Conservation (phyloP, 192 early-diverging fungal species). For the Coemansia sp. region DNA sequence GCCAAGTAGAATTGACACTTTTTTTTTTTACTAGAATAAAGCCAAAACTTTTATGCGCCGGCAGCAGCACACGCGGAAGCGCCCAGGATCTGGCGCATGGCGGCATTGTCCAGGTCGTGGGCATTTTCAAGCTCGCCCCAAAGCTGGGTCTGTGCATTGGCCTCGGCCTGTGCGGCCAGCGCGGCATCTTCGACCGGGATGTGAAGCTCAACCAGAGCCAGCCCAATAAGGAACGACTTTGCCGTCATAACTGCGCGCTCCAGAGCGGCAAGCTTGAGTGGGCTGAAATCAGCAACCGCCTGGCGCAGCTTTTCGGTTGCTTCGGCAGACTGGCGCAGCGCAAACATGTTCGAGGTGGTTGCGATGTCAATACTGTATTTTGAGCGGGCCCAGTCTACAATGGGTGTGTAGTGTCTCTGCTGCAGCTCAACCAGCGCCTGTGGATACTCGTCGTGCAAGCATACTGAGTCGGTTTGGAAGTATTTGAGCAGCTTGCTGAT, state of each 20-base stretch:
- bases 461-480: conserved; percentile 86
- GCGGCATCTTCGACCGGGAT: conserved; percentile 75
- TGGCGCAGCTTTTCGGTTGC: conserved; percentile 59
- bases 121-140: conserved; percentile 92
- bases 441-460: conserved; percentile 78
- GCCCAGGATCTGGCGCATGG: conserved; percentile 71
- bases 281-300: conserved; percentile 58
- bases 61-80: conserved; percentile 60
- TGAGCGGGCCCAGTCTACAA: conserved; percentile 72
- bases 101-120: conserved; percentile 49
- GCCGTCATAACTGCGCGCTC: conserved; percentile 80
- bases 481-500: conserved; percentile 76
- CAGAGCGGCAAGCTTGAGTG: conserved; percentile 81
- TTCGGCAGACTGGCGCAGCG: conserved; percentile 62
- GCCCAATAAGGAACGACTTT: conserved; percentile 88
- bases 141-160: conserved; percentile 77
- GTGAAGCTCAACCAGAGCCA: conserved; percentile 78
- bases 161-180: conserved; percentile 78
- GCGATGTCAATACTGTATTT: conserved; percentile 67
- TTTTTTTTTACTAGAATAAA: background rate
- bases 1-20: background rate
- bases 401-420: conserved; percentile 71
- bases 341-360: conserved; percentile 70
- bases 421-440: conserved; percentile 78
- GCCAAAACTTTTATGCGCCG: conserved; percentile 17